Base-by-base conservation (phyloP, 2,329 filamentous ascomycete species). In the Colletotrichum somersetense region DNA sequence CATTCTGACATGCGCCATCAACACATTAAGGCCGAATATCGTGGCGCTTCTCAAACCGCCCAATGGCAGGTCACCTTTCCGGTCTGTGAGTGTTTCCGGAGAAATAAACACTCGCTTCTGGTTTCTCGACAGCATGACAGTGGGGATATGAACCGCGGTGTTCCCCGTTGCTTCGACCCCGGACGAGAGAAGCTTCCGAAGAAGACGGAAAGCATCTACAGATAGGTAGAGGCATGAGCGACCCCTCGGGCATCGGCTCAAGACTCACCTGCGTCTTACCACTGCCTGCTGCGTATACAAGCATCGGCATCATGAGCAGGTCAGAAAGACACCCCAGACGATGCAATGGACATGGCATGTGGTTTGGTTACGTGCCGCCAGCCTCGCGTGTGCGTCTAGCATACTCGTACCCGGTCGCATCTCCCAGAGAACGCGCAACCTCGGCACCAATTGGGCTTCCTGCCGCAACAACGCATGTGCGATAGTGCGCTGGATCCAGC, bases 331-430 rank as follows among this genome's bases (percentile, higher is more conserved):
- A 59, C 44, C 48, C 56, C 67, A 66, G 59, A 71, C 30, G 50
- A 63, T 38, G 58, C 11, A 12, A 38, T 38, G 35, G 10, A 11
- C 7, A 38, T 38, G 44, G 20, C 23, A 20, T 44, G 42, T n/a
- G 18, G 18, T 58, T 69, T 30, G n/a, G n/a, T 64, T 64, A 64
- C 66, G 64, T 67, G 58, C 61, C 18, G 48, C 55, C 55, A 67
- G 18, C 52, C 68, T 71, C 65, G 52, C 52, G 38, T 50, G 35
- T 23, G 38, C 35, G 8, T 11, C 35, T 35, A 33, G 42, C 18
- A 35, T 16, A n/a, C 61, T 52, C 46, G 30, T 52, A 38, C 44
- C 56, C 30, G 57, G 8, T 35, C 64, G 42, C 46, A 53, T 71
- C 26, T 10, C 3, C 11, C 6, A 26, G 20, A 35, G 23, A 50